Percentiles rank a stretch among this genome's conserved stretches.
phyloP scores from a whole-genome alignment of 306 rosid genomes.

The Quercus wislizeni region DNA sequence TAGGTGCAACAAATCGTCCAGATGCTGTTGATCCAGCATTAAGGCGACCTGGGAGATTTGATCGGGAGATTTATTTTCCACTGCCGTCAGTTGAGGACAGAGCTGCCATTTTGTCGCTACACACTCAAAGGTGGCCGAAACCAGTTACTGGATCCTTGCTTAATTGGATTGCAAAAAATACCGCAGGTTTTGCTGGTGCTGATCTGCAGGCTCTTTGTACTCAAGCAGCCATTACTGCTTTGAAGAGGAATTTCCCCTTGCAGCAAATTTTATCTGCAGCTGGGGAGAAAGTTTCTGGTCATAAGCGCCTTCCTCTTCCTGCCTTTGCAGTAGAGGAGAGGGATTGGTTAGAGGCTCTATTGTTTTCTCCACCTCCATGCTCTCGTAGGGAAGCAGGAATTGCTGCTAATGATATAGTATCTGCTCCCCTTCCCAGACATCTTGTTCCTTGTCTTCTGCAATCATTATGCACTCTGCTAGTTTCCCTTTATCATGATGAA shows the following conservation, averaged over 20 bases:
- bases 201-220: conserved; percentile 99
- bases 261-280: conserved; percentile 72
- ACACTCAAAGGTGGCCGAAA: conserved; percentile 96
- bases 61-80: conserved; percentile 94
- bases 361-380: conserved; percentile 77
- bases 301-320: conserved; percentile 68
- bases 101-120: conserved; percentile 94
- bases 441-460: conserved; percentile 76
- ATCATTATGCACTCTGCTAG: conserved; percentile 70
- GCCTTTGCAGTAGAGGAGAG: conserved; percentile 89
- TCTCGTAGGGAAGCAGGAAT: conserved; percentile 91
- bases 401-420: conserved; percentile 83
- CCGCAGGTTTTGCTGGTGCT: conserved; percentile 96
- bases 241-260: conserved; percentile 95
- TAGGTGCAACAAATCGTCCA: conserved; percentile 98
- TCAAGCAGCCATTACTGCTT: conserved; percentile 83
- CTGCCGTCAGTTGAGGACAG: conserved; percentile 86
- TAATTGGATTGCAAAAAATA: conserved; percentile 75
- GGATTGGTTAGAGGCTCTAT: conserved; percentile 94
- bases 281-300: conserved; percentile 43
- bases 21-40: conserved; percentile 96
- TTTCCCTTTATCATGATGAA: conserved; percentile 79
- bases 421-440: conserved; percentile 81
- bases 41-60: conserved; percentile 96
- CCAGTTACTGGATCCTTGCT: conserved; percentile 74